These are phyloP conservation scores for Naganishia sp. DNA, from an alignment of 1,284 basidiomycete species.

Conservation along the genomic window DNA sequence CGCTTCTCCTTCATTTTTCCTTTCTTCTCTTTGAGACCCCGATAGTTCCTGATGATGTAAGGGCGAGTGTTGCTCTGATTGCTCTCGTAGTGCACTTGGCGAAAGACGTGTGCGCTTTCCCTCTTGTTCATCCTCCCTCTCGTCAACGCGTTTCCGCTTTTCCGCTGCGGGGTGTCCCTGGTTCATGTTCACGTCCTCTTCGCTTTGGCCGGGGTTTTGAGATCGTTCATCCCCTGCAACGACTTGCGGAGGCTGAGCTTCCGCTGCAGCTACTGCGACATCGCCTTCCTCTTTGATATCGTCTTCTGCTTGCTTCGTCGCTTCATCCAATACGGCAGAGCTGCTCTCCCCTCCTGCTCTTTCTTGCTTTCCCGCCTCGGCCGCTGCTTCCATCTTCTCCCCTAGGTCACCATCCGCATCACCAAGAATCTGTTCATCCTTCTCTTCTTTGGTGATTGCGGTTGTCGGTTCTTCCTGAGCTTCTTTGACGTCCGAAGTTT, in stretches of 20 bases:
- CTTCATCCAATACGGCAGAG: neutral
- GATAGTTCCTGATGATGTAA: neutral
- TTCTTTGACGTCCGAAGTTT: slow-evolving; percentile 8
- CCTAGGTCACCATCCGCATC: slow-evolving; percentile 34
- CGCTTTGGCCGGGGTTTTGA: neutral
- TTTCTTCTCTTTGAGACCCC: neutral
- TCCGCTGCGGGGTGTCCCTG: neutral
- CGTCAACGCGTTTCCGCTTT: slow-evolving; percentile 14
- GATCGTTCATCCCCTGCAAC: slow-evolving; percentile 17
- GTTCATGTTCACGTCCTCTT: neutral
- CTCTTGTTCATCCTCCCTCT: slow-evolving; percentile 8
- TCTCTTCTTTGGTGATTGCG: slow-evolving; percentile 29
- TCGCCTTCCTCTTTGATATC: slow-evolving; percentile 39
- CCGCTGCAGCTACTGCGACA: slow-evolving; percentile 34
- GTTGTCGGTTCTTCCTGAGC: slow-evolving; percentile 32
- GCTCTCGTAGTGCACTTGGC: slow-evolving; percentile 10
- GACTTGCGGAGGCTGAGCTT: slow-evolving; percentile 32
- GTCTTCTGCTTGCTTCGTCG: slow-evolving; percentile 32
- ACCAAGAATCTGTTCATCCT: slow-evolving; percentile 34
- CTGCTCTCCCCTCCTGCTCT: slow-evolving; percentile 20
- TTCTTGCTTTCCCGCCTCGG: slow-evolving; percentile 31
- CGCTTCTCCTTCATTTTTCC: neutral
- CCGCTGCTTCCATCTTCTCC: slow-evolving; percentile 29
- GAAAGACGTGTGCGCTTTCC: slow-evolving; percentile 16
- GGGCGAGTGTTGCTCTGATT: neutral